These are phyloP conservation scores for Boletus subparvulus DNA, from an alignment of 768 basidiomycete species.

Conservation along the genomic window DNA sequence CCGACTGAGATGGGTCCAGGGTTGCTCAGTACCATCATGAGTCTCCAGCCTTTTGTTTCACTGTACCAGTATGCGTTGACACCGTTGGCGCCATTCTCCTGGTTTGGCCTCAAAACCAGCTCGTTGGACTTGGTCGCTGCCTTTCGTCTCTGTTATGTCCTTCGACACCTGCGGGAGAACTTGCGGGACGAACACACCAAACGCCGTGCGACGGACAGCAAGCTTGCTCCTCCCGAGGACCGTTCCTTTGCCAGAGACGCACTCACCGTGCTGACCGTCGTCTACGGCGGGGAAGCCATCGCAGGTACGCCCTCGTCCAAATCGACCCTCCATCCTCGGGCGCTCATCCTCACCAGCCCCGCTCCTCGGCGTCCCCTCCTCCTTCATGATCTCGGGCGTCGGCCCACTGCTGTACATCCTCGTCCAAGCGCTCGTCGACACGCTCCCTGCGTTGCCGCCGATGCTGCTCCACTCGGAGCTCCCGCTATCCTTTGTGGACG, in stretches of 20 bases:
- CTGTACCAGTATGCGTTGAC: slow-evolving; percentile 52
- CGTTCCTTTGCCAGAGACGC: slow-evolving; percentile 59
- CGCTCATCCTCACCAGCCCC: slow-evolving; percentile 39
- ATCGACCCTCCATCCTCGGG: not conserved
- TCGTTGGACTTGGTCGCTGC: slow-evolving; percentile 68
- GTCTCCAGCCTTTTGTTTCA: slow-evolving; percentile 43
- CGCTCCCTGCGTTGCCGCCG: slow-evolving; percentile 54
- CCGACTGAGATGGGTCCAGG: not conserved
- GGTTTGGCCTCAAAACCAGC: slow-evolving; percentile 59
- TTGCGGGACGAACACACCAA: slow-evolving; percentile 44
- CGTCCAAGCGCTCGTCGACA: slow-evolving; percentile 60
- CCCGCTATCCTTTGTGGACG: slow-evolving; percentile 73
- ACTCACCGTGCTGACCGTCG: slow-evolving; percentile 59
- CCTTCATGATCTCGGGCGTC: slow-evolving; percentile 76
- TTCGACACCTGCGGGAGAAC: slow-evolving; percentile 65
- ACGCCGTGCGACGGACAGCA: slow-evolving; percentile 34
- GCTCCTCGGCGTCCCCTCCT: slow-evolving; percentile 63
- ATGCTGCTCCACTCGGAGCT: slow-evolving; percentile 56
- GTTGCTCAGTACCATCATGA: slow-evolving; percentile 24
- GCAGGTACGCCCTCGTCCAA: slow-evolving; percentile 44
- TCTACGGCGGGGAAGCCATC: slow-evolving; percentile 78
- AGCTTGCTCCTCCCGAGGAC: slow-evolving; percentile 39
- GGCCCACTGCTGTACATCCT: slow-evolving; percentile 60
- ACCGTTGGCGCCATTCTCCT: slow-evolving; percentile 65
- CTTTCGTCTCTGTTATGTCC: slow-evolving; percentile 64